Evolutionary conservation across 805 yeast species (phyloP), one percentile per base, ranked within the genome.

Genomic region (Sporopachydermia quercuum): DNA sequence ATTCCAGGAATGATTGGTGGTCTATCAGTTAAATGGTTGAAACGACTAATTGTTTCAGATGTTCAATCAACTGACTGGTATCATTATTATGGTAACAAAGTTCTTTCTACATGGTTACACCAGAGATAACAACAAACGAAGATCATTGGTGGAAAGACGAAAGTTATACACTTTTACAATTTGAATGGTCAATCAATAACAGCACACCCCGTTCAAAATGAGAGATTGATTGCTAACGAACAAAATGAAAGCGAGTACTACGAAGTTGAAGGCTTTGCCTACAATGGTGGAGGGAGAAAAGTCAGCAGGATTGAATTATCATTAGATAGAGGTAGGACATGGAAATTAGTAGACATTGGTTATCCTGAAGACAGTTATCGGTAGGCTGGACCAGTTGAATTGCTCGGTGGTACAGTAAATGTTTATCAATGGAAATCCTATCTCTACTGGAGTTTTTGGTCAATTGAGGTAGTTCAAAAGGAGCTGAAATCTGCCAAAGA

Each of bases 1-100:
- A 51, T 59, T 2, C 63, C 63, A 3, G 63, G 63, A n/a, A 55
- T 57, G 18, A 57, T 60, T 47, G 65, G 65, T 19, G 65, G 65
- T 3, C 46, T 63, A 15, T 54, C 60, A n/a, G 65, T 60, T 30
- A 60, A 60, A 41, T 60, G 63, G 63, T 43, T 60, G 15, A 53
- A 48, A 35, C 47, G 45, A 37, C 42, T 60, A 8, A 38, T 54
- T 13, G 43, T 60, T 15, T 46, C 58, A 11, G 61, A 56, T 16
- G 38, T 18, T 8, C 63, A 62, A 3, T 57, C 62, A 0, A 51
- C 48, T 14, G 58, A 60, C 40, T 59, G 58, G 57, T 60, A 60
- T 40, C 65, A 60, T 42, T 55, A 49, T 38, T 58, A 51, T 38
- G 65, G 59, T 42, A 60, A 60, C 39, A 50, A 55, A 38, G 63